Evolutionary conservation across 2,329 filamentous ascomycete genomes (phyloP).

Genomic region (Akanthomyces muscarius): DNA sequence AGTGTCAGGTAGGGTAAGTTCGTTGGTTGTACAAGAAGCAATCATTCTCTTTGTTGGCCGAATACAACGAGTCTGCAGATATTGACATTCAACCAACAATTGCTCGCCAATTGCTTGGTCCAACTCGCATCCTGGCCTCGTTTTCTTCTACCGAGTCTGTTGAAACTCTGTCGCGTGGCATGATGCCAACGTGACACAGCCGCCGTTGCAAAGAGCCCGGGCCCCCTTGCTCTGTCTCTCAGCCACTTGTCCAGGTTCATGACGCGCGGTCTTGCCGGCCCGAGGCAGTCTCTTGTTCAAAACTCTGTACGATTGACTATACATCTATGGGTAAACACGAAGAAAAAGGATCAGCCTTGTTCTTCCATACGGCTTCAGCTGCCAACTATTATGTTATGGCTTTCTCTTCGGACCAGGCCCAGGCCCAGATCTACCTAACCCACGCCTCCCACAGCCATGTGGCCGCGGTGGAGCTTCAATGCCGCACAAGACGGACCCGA

Average conservation of each 20-base stretch:
- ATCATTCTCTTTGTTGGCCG: not conserved
- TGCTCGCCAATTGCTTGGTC: no score
- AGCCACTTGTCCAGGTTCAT: slow-evolving; percentile 8
- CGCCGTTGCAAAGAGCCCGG: slow-evolving; percentile 2
- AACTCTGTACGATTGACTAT: no score
- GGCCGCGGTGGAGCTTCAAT: no score
- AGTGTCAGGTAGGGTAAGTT: not conserved
- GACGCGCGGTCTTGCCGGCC: not conserved
- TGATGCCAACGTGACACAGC: slow-evolving; percentile 10
- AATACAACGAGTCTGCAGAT: not conserved
- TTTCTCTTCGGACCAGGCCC: not conserved
- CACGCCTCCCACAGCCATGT: no score
- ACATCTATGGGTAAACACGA: no score
- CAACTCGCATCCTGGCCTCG: not conserved
- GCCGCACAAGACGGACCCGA: no score
- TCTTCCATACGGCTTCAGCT: not conserved
- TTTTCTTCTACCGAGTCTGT: not conserved
- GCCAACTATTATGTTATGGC: not conserved
- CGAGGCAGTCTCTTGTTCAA: not conserved
- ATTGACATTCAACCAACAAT: not conserved
- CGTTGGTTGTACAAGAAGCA: not conserved
- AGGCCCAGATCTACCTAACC: no score
- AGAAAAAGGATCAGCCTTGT: no score
- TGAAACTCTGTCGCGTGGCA: slow-evolving; percentile 10
- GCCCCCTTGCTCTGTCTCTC: not conserved